phyloP scores from a whole-genome alignment of 306 rosid species.

The Albizia julibrissin region DNA sequence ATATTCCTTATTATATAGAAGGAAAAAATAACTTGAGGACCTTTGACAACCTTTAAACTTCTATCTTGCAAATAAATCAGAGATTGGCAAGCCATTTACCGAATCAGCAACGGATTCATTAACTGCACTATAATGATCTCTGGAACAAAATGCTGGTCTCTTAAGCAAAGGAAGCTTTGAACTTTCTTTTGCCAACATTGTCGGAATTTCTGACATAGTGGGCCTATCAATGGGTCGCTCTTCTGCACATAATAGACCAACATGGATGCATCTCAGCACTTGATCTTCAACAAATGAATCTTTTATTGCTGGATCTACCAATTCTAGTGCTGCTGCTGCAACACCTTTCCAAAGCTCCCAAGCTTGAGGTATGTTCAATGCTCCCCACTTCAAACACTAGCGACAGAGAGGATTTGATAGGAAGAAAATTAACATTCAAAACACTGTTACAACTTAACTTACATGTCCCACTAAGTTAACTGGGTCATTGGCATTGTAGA shows the following conservation, averaged over 20 bases:
- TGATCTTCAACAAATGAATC: conserved; percentile 4
- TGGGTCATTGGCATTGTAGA: background rate
- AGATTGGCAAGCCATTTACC: conserved; percentile 10
- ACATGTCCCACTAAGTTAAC: conserved; percentile 24
- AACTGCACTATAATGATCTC: background rate
- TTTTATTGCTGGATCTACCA: conserved; percentile 23
- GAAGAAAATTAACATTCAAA: background rate
- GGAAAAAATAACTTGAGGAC: background rate
- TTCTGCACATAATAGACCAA: conserved; percentile 19
- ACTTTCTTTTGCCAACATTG: conserved; percentile 19
- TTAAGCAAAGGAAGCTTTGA: background rate
- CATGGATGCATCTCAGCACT: conserved; percentile 14
- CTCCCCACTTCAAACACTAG: background rate
- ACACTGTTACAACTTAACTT: background rate
- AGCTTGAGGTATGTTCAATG: background rate
- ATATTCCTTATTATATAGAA: background rate
- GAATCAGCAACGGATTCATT: background rate
- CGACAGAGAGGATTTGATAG: background rate
- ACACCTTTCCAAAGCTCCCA: conserved; percentile 39
- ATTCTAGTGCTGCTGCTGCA: background rate
- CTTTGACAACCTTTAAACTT: background rate
- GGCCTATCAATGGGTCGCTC: conserved; percentile 3
- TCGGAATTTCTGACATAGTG: conserved; percentile 8
- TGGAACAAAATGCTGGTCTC: conserved; percentile 18
- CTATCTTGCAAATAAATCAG: conserved; percentile 3